Percentiles rank a stretch among this genome's conserved stretches.
phyloP scores from a whole-genome alignment of 768 basidiomycete species.

The Suillus americanus region DNA sequence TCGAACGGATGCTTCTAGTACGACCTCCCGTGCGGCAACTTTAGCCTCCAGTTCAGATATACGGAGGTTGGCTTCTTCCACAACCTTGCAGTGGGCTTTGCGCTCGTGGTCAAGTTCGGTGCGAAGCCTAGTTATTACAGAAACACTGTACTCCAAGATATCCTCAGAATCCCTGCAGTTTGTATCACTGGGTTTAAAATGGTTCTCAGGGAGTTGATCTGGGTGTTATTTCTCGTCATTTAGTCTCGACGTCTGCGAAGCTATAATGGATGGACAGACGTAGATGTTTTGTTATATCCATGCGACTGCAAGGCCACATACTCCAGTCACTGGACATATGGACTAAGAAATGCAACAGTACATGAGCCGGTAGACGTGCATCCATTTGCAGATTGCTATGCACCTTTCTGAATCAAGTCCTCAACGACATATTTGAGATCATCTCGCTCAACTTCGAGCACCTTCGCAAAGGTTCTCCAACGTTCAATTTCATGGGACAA shows the following conservation, averaged over 20 bases:
- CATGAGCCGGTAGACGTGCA: not conserved
- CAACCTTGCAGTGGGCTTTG: constrained; percentile 39
- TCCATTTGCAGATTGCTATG: constrained; percentile 15
- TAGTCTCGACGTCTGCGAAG: constrained; percentile 15
- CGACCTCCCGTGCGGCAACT: constrained; percentile 56
- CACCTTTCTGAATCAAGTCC: constrained; percentile 60
- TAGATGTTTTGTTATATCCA: constrained; percentile 40
- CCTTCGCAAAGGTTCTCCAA: constrained; percentile 31
- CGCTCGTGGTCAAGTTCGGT: constrained; percentile 46
- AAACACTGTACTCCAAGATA: constrained; percentile 41
- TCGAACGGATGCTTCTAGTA: constrained; percentile 41
- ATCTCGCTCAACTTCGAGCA: constrained; percentile 47
- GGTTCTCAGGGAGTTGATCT: constrained; percentile 18
- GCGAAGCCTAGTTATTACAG: constrained; percentile 43
- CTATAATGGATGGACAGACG: constrained; percentile 36
- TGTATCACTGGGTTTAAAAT: constrained; percentile 1
- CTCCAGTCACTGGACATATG: constrained; percentile 45
- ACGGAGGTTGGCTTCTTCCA: constrained; percentile 39
- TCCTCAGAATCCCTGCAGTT: constrained; percentile 22
- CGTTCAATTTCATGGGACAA: constrained; percentile 40
- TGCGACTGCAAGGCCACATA: constrained; percentile 45
- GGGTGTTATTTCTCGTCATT: constrained; percentile 1
- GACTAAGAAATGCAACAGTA: constrained; percentile 31
- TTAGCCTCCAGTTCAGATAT: constrained; percentile 50
- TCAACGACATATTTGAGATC: constrained; percentile 54